Evolutionary conservation across 371 early-diverging fungal species (phyloP), one percentile per base, ranked within the genome.

Genomic region (Mortierella sp.): DNA sequence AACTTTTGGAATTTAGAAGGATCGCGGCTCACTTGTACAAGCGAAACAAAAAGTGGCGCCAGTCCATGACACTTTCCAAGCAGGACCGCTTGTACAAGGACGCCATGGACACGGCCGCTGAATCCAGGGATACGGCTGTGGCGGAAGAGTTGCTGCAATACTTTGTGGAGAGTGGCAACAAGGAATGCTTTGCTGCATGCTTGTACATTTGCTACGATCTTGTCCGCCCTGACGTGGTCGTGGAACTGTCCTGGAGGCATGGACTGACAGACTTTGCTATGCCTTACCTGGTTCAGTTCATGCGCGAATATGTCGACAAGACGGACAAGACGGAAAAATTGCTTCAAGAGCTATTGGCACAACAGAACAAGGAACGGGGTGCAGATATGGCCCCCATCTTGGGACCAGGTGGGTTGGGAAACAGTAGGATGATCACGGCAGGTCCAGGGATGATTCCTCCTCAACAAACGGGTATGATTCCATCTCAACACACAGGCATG

Each of bases 101-200:
- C 78, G 96, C 97, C 2, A 97, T 98, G 93, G 95, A 96, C 53
- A 96, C 98, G 1, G 99, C 97, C 16, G 92, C 93, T 7, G 93
- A 91, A 67, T 95, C 96, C 7, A 87, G 86, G 48, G 94, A 91
- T 58, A 82, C 88, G 10, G 94, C 95, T 48, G 87, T 95, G 16
- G 96, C 95, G 52, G 95, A 98, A 76, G 96, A 96, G 66, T 78
- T 98, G 54, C 79, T 98, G 64, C 91, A 90, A 61, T 98, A 91
- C 89, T 98, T 98, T 85, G 92, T 97, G 41, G 94, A 94, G 68
- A 86, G 87, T 27, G 93, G 91, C 50, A 88, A 91, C 67, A 90
- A 94, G 54, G 96, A 96, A 69, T 94, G 94, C 82, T 97, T 98
- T 81, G 91, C 96, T 10, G 96, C 98, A 30, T 90, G 92, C 79